Evolutionary conservation across 306 rosid species (phyloP), one percentile per base, ranked within the genome.

Genomic region (Argentina anserina): DNA sequence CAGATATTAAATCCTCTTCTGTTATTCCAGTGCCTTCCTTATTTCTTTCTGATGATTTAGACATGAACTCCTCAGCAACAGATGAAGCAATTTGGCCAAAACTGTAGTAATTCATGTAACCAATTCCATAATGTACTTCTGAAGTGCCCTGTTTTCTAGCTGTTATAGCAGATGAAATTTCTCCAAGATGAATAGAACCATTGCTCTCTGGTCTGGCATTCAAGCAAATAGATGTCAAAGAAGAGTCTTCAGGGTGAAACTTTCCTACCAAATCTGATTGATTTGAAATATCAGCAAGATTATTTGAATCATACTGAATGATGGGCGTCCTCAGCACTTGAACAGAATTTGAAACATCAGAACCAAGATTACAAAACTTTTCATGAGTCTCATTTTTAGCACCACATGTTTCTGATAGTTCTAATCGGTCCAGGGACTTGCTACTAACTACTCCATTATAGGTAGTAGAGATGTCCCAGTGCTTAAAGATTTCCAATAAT

Each of bases 11-110:
- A 78, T 94, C 97, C 68, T 94, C 97, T 73, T 85, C 96, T 72
- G 90, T 72, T 75, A 85, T 52, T 56, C 67, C 59, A 46, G 79
- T 14, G 72, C 76, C 71, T 69, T 80, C 88, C 72, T 85, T 88
- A 68, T 67, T 84, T 78, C 85, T 91, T 37, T 87, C 93, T 23
- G 90, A 69, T 45, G 80, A 74, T 78, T 90, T 89, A 71, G 79
- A 62, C 77, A 71, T 73, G 58, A 89, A 84, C 83, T 89, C 97
- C 66, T 81, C 91, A 5, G 86, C 91, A 77, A 89, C 81, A 49
- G 78, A 83, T 40, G 93, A 87, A 71, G 96, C 93, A 13, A 84
- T 82, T 79, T 84, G 86, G 47, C 96, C 97, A 83, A 91, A 90
- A 78, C 82, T 78, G 72, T 94, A 89, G 72, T 76, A 84, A 86